Conservation (phyloP, 106 monocot genomes). For the Narthecium ossifragum region DNA sequence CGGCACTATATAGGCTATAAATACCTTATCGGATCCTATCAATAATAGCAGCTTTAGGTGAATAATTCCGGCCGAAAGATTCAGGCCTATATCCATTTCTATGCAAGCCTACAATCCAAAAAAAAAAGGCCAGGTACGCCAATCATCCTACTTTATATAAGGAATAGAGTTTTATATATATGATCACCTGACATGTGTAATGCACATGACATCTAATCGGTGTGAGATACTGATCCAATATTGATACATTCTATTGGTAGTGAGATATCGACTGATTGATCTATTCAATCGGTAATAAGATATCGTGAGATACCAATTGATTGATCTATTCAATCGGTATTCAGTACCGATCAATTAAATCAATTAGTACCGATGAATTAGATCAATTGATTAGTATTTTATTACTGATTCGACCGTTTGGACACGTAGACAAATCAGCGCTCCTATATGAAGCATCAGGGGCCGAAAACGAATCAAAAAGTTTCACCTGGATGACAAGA, state of each 20-base stretch:
- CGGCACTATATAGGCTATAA: no score
- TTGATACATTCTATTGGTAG: not conserved
- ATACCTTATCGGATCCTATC: no score
- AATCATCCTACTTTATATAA: no score
- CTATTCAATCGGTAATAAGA: not conserved
- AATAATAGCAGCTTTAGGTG: no score
- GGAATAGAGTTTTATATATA: no score
- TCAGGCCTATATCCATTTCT: no score
- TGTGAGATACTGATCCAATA: not conserved
- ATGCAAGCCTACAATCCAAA: no score
- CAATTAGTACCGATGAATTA: not conserved
- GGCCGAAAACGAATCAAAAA: not conserved
- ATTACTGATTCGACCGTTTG: not conserved
- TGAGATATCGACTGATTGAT: not conserved
- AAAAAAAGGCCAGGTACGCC: no score
- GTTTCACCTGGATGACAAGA: conserved; percentile 6
- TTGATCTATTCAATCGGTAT: not conserved
- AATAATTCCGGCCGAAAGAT: no score
- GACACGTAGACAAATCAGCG: no score
- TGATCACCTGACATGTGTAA: no score
- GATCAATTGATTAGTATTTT: not conserved
- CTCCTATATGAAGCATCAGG: not conserved
- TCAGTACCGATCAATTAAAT: not conserved
- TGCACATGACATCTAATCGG: no score
- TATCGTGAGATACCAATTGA: not conserved